Conservation (phyloP, 352 stramenopile genomes). For the Saprolegnia parasitica region DNA sequence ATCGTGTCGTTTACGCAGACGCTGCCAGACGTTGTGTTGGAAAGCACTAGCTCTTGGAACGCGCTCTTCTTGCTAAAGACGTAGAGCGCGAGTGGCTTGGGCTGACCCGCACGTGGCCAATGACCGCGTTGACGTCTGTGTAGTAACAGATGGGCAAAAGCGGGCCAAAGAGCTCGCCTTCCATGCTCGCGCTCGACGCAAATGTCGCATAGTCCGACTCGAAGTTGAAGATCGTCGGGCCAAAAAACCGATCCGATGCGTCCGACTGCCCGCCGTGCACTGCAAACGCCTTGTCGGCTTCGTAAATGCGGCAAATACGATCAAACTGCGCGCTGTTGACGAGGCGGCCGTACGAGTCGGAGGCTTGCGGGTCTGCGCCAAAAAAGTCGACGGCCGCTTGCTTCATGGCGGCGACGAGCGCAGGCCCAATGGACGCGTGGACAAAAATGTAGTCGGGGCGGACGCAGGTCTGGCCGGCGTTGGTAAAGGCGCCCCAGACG, state of each 20-base stretch:
- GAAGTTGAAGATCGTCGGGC: constrained; percentile 87
- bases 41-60: constrained; percentile 37
- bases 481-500: constrained; percentile 81
- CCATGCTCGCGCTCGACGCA: constrained; percentile 59
- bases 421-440: constrained; percentile 4
- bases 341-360: background rate
- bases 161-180: constrained; percentile 95
- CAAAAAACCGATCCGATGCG: constrained; percentile 67
- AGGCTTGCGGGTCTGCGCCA: background rate
- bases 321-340: constrained; percentile 10
- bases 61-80: constrained; percentile 54
- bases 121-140: constrained; percentile 36
- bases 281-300: constrained; percentile 52
- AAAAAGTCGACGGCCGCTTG: background rate
- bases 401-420: constrained; percentile 5
- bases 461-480: constrained; percentile 93
- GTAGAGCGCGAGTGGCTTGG: constrained; percentile 87
- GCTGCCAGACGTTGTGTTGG: constrained; percentile 49
- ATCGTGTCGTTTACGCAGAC: constrained; percentile 80
- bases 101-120: constrained; percentile 38
- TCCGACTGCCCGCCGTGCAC: constrained; percentile 57
- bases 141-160: constrained; percentile 91
- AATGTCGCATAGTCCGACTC: constrained; percentile 56
- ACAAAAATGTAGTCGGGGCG: constrained; percentile 92
- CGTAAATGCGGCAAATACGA: constrained; percentile 37